A percentile compares a stretch with the other conserved stretches of the same genome.
phyloP scores from a whole-genome alignment of 768 basidiomycete genomes.

The Xanthoconium purpureum region DNA sequence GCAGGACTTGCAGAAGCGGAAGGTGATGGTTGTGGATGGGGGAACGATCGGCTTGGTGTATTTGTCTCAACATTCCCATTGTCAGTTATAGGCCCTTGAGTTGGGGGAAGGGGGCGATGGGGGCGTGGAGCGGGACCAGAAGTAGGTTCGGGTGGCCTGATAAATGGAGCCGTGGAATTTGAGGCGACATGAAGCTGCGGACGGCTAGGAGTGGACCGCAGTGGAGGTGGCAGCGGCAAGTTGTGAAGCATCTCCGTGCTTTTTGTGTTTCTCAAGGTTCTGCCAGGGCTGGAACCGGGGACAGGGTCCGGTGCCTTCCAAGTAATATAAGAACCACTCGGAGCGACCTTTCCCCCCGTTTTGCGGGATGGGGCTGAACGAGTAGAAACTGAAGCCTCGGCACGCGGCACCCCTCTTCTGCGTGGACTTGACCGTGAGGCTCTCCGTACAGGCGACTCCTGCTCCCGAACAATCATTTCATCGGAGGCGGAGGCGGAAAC shows the following conservation, averaged over 20 bases:
- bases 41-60: constrained; percentile 17
- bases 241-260: constrained; percentile 31
- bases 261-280: constrained; percentile 25
- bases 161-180: constrained; percentile 9
- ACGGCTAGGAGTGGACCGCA: constrained; percentile 31
- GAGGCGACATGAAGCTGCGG: constrained; percentile 25
- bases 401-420: constrained; percentile 20
- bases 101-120: constrained; percentile 31
- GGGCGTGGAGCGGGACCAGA: constrained; percentile 19
- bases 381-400: constrained; percentile 20
- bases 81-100: constrained; percentile 23
- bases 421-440: constrained; percentile 18
- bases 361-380: constrained; percentile 16
- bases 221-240: constrained; percentile 15
- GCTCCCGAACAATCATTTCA: constrained; percentile 19
- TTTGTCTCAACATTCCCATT: constrained; percentile 18
- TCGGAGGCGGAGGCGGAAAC: constrained; percentile 21
- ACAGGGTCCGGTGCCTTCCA: constrained; percentile 34
- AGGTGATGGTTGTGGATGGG: constrained; percentile 27
- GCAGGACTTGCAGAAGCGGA: constrained; percentile 16
- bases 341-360: constrained; percentile 27
- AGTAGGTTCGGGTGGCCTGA: constrained; percentile 19
- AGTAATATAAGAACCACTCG: constrained; percentile 18
- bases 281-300: constrained; percentile 34
- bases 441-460: constrained; percentile 14